A percentile compares a stretch with the other conserved stretches of the same genome.
Conservation (phyloP, 2,329 filamentous ascomycete species). For the Apiospora sp. region DNA sequence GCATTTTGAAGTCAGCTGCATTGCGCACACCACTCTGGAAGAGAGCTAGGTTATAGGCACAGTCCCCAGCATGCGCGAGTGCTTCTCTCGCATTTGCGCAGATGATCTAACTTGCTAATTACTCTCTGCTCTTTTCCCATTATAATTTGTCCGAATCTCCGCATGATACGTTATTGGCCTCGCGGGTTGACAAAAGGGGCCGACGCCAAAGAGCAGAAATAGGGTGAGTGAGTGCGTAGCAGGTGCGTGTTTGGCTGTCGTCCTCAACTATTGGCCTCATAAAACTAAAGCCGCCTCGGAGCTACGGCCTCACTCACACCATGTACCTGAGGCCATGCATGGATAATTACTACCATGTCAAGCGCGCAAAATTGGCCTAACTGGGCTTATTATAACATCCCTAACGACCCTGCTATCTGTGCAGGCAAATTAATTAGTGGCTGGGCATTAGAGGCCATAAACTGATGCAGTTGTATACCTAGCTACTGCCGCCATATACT, state of each 20-base stretch:
- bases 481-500: background rate
- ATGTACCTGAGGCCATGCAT: background rate
- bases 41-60: too few relatives aligned
- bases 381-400: background rate
- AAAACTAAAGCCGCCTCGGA: slow-evolving; percentile 20
- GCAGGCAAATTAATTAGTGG: background rate
- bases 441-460: slow-evolving; percentile 1
- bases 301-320: slow-evolving; percentile 25
- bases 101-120: background rate
- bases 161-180: background rate
- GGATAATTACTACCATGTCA: background rate
- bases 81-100: background rate
- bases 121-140: background rate
- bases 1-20: too few relatives aligned
- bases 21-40: too few relatives aligned
- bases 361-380: background rate
- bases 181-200: background rate
- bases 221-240: background rate
- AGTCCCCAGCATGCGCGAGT: background rate
- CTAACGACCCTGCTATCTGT: background rate
- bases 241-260: background rate
- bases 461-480: background rate
- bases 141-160: background rate
- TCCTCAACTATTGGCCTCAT: slow-evolving; percentile 26
- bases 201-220: background rate